Conservation (phyloP, 768 basidiomycete species). For the Clavulina sp. region DNA sequence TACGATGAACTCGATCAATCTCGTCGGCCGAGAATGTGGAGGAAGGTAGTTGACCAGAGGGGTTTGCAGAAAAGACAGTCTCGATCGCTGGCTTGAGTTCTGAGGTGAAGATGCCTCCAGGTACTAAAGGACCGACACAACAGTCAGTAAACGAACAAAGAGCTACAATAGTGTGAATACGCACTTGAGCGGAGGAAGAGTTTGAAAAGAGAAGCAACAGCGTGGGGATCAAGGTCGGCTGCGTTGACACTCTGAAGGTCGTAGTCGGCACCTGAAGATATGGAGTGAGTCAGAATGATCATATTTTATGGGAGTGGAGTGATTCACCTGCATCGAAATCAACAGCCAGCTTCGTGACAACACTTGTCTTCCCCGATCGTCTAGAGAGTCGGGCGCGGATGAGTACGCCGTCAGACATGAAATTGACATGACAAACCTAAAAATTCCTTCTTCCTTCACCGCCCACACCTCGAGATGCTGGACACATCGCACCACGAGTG, state of each 20-base stretch:
- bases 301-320: neutral
- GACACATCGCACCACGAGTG: slow-evolving; percentile 62
- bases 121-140: slow-evolving; percentile 36
- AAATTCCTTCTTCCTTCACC: slow-evolving; percentile 70
- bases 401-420: slow-evolving; percentile 7
- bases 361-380: slow-evolving; percentile 70
- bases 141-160: neutral
- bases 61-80: slow-evolving; percentile 4
- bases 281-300: neutral
- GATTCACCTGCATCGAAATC: slow-evolving; percentile 65
- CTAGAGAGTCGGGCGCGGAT: slow-evolving; percentile 25
- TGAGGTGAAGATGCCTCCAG: slow-evolving; percentile 73
- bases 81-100: slow-evolving; percentile 49
- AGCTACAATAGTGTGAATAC: slow-evolving; percentile 18
- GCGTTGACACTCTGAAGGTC: slow-evolving; percentile 63
- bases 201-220: slow-evolving; percentile 85
- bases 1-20: slow-evolving; percentile 33
- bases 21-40: slow-evolving; percentile 10
- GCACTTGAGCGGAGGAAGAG: slow-evolving; percentile 81
- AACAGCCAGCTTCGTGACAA: slow-evolving; percentile 51
- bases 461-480: slow-evolving; percentile 75
- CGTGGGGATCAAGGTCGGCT: slow-evolving; percentile 84
- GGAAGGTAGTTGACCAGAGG: slow-evolving; percentile 13
- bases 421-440: slow-evolving; percentile 36
- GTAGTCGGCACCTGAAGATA: slow-evolving; percentile 56